Percentiles rank a stretch among this genome's conserved stretches.
Evolutionary conservation across 2,329 filamentous ascomycete species (phyloP).

Genomic region (Neodidymelliopsis sp.): DNA sequence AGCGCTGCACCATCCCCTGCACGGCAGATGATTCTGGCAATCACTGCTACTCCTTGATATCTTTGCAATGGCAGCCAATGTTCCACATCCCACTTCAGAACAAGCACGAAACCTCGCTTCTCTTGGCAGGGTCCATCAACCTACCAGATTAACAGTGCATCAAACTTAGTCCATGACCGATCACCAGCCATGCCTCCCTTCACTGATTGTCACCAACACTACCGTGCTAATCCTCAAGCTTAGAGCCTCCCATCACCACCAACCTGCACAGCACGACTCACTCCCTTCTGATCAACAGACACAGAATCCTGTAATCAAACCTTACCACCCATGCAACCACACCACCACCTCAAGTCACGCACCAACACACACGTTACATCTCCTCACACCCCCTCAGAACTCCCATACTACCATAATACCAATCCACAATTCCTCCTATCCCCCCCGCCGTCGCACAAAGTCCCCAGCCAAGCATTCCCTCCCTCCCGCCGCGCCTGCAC

Average conservation of each 20-base stretch:
- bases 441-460: constrained; percentile 4
- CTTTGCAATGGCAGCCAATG: too few species aligned
- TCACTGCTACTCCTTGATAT: not conserved
- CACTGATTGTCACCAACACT: not conserved
- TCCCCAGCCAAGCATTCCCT: constrained; percentile 26
- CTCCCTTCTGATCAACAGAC: not conserved
- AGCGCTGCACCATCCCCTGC: not conserved
- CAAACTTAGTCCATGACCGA: not conserved
- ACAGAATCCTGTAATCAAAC: not conserved
- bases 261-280: too few species aligned
- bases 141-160: constrained; percentile 7
- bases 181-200: not conserved
- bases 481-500: constrained; percentile 10
- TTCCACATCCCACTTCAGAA: constrained; percentile 12
- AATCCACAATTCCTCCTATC: not conserved
- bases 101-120: constrained; percentile 13
- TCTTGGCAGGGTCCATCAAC: constrained; percentile 20
- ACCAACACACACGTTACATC: too few species aligned
- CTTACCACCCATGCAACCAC: not conserved
- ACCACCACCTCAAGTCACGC: not conserved
- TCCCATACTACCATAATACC: not conserved
- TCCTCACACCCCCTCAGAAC: too few species aligned
- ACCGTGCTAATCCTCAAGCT: not conserved
- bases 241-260: not conserved
- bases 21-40: not conserved